Conservation (phyloP, 176 grass and related monocot species). For the Oryza punctata region DNA sequence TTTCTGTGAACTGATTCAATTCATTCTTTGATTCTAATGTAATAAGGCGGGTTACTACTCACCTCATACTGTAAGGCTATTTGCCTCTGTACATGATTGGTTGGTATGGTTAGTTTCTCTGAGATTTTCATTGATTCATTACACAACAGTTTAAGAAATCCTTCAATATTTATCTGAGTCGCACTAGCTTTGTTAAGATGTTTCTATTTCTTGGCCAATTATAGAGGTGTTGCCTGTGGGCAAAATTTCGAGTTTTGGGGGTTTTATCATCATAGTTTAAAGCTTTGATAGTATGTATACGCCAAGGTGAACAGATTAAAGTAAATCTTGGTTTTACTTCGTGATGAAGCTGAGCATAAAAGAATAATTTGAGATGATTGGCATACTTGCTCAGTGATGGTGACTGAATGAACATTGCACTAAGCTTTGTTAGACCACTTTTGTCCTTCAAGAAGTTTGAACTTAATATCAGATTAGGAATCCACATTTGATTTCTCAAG, state of each 20-base stretch:
- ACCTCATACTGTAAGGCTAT: neutral
- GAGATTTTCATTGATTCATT: conserved; percentile 9
- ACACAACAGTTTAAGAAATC: neutral
- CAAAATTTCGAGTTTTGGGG: no score
- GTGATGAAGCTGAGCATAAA: neutral
- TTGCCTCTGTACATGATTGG: conserved; percentile 22
- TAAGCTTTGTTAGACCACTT: neutral
- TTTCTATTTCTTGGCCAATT: neutral
- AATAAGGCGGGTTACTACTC: conserved; percentile 33
- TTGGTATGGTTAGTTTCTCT: neutral
- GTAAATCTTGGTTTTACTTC: no score
- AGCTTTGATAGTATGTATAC: no score
- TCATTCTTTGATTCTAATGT: conserved; percentile 36
- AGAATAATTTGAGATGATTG: neutral
- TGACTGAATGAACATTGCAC: neutral
- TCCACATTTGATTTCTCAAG: neutral
- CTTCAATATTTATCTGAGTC: no score
- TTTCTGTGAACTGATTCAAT: conserved; percentile 49
- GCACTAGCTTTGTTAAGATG: neutral
- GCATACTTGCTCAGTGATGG: neutral
- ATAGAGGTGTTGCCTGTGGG: no score
- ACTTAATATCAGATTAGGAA: neutral
- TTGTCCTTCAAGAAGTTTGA: neutral
- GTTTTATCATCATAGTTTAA: no score
- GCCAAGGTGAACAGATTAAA: no score